These are phyloP conservation scores for Ashbya aceris DNA, from an alignment of 1,139 yeast genomes.

Conservation along the genomic window DNA sequence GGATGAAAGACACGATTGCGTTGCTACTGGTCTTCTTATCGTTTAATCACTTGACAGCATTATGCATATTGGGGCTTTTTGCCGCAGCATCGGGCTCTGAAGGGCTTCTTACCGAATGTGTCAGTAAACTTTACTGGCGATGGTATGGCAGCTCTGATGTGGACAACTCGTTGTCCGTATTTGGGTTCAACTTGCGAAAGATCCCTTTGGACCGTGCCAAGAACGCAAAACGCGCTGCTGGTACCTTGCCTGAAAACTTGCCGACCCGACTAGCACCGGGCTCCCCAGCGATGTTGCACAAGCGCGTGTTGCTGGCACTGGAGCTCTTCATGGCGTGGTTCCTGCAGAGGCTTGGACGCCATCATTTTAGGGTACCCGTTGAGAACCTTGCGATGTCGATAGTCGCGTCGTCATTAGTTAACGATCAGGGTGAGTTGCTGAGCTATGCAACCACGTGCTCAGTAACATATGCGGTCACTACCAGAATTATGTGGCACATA, in stretches of 20 bases:
- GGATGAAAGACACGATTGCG: constrained; percentile 27
- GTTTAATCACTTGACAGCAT: constrained; percentile 23
- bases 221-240: no score
- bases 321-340: constrained; percentile 18
- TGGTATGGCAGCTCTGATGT: no score
- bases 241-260: no score
- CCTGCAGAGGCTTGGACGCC: constrained; percentile 16
- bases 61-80: constrained; percentile 20
- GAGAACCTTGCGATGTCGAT: constrained; percentile 24
- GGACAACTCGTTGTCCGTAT: no score
- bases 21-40: constrained; percentile 25
- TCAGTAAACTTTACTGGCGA: constrained; percentile 10
- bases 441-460: constrained; percentile 24
- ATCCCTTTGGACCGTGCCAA: no score
- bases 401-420: constrained; percentile 25
- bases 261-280: no score
- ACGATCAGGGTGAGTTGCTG: constrained; percentile 23
- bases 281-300: background rate
- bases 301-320: constrained; percentile 7
- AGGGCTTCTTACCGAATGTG: constrained; percentile 21
- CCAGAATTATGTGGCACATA: background rate
- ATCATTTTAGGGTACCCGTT: constrained; percentile 19
- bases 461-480: constrained; percentile 16
- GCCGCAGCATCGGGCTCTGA: constrained; percentile 22
- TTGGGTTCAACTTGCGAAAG: no score